Base-by-base conservation (phyloP, 345 rosid species). In the Aquilaria malaccensis region DNA sequence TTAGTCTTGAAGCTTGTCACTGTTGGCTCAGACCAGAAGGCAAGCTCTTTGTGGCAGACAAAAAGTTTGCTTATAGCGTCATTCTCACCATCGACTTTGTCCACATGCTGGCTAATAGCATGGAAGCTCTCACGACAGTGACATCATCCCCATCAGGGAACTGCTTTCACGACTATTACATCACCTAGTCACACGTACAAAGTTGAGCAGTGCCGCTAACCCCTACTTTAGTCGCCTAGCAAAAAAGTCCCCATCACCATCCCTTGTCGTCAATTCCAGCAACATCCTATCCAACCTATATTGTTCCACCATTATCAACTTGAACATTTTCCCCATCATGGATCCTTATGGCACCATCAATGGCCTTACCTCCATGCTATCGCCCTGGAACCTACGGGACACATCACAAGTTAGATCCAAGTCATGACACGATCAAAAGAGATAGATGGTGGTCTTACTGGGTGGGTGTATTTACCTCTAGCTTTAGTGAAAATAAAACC, bases 381-480 rank as follows among this genome's bases (percentile, higher is more conserved):
- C 82, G 77, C 88, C 85, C 98, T 95, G 89, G 75, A 75, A 89
- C 86, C 93, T 91, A 67, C 3, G 47, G n/a, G 11, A 7, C 45
- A 37, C 33, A 9, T 3, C 50, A 53, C 11, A 41, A 14, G 2
- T 13, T 45, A 41, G n/a, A 3, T 41, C 41, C 64, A 30, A 47
- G 61, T 33, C 61, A 60, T 37, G 43, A 33, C 50, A 5, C 61
- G 33, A 2, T 9, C 32, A 3, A 11, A 46, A 53, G 61, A 14
- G 62, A 30, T 11, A n/a, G 30, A 9, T 30, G n/a, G 30, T 4
- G 6, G 53, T 9, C 56, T 63, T 62, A 85, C 91, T 83, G 85
- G 2, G 96, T 15, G 90, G 58, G 96, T 85, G 89, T 96, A 91
- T 71, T 82, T 71, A 72, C 88, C 96, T 78, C 83, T 72, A 74